phyloP scores from a whole-genome alignment of 176 grass and related monocot genomes.

The Oryza brachyantha region DNA sequence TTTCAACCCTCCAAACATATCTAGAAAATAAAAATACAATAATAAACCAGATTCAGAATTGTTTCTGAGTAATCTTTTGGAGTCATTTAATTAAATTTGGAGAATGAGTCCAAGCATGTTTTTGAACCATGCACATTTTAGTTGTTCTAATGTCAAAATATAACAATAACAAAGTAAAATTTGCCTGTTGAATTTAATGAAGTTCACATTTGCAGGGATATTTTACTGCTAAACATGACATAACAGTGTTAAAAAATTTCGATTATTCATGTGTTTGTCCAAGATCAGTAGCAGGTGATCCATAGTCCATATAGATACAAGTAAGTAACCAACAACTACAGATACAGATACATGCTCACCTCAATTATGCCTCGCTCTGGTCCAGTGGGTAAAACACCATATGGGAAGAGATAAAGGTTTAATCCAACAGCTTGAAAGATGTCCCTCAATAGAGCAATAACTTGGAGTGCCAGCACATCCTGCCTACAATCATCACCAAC shows the following conservation, averaged over 20 bases:
- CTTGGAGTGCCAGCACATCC: slow-evolving; percentile 98
- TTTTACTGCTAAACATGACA: neutral
- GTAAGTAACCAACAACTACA: slow-evolving; percentile 1
- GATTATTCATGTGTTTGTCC: neutral
- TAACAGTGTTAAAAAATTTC: neutral
- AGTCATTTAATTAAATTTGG: neutral
- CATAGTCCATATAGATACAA: neutral
- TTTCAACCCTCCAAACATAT: no score
- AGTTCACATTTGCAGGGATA: slow-evolving; percentile 13
- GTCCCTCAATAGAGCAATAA: slow-evolving; percentile 85
- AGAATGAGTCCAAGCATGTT: slow-evolving; percentile 2
- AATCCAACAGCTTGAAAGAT: slow-evolving; percentile 90
- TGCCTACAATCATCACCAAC: slow-evolving; percentile 99
- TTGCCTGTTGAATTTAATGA: slow-evolving; percentile 1
- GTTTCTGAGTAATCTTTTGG: neutral
- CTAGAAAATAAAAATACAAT: neutral
- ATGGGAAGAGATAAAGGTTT: slow-evolving; percentile 95
- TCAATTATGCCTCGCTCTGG: slow-evolving; percentile 92
- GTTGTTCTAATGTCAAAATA: neutral
- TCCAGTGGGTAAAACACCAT: slow-evolving; percentile 95
- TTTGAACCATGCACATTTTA: neutral
- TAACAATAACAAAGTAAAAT: slow-evolving; percentile 1
- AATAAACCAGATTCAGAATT: neutral
- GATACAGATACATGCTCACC: slow-evolving; percentile 44
- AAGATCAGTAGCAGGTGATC: neutral